Base-by-base conservation (phyloP, 768 basidiomycete genomes). In the Amanita phalloides region DNA sequence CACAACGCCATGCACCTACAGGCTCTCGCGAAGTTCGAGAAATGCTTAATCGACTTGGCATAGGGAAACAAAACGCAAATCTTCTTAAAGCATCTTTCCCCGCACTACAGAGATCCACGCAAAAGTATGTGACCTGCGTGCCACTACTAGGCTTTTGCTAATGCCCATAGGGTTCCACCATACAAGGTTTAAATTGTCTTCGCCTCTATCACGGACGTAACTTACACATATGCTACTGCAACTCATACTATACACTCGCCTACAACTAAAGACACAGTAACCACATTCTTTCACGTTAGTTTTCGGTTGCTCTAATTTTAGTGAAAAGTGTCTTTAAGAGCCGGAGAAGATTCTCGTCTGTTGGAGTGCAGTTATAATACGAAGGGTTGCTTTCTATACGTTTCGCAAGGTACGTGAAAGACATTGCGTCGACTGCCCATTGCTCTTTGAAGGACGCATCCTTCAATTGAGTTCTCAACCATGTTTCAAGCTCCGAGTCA, bases 1-100 rank as follows among this genome's bases (percentile, higher is more conserved):
- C 62, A 7, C 79, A 80, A 63, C 76, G 75, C 61, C 71, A 73
- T 39, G 69, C 68, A 13, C 61, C 68, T 14, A 68, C 77, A 8
- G 35, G 43, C 20, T 68, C 75, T 51, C 78, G 77, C 14, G 88
- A 92, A 65, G 88, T 91, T 51, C 74, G 82, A 47, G 90, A 92
- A 53, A 84, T 91, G 48, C 66, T 92, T 55, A 86, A 84, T 55
- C 84, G 78, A 55, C 70, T 92, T n/a, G 89, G 89, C 21, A 86
- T 92, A 53, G 85, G 87, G 21, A 89, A 84, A 65, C 78, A 79
- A 62, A 79, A 72, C 45, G 71, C 71, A 45, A 79, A 69, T 63
- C 64, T 84, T 48, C 64, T 90, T 45, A 89, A 86, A 66, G 74
- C 84, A 10, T 85, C 88, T 44, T 87, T 88, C 60, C 78, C 84